Conservation (phyloP, 2,329 filamentous ascomycete species). For the Endothia cerciana region DNA sequence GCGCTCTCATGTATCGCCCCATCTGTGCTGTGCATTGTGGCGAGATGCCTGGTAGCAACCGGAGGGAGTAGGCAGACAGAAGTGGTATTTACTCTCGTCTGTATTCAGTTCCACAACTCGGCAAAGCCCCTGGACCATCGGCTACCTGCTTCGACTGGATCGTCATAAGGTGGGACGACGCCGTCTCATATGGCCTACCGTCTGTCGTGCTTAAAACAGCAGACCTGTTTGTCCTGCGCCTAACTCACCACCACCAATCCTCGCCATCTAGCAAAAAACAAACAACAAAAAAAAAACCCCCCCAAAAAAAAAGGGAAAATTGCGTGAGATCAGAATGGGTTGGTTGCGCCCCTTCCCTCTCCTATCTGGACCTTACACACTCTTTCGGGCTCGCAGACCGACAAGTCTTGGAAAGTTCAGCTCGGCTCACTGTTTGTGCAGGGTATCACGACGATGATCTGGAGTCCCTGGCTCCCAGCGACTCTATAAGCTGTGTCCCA, state of each 20-base stretch:
- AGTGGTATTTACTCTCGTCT: not conserved
- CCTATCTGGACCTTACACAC: not conserved
- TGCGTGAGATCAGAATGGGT: conserved; percentile 2
- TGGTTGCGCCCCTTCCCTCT: not conserved
- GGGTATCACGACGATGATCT: conserved; percentile 10
- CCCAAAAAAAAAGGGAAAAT: too few species aligned
- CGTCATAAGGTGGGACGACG: conserved; percentile 10
- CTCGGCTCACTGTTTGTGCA: not conserved
- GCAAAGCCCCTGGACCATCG: not conserved
- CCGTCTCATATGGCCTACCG: not conserved
- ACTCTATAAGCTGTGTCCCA: conserved; percentile 12
- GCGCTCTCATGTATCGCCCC: not conserved
- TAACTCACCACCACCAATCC: not conserved
- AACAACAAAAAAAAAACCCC: too few species aligned
- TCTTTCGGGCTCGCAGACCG: not conserved
- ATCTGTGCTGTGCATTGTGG: conserved; percentile 5
- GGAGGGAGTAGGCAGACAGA: not conserved
- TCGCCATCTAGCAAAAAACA: not conserved
- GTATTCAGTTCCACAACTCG: not conserved
- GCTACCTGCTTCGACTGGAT: not conserved
- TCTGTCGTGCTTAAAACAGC: not conserved
- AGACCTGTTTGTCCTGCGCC: not conserved
- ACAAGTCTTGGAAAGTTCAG: not conserved
- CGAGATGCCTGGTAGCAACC: not conserved
- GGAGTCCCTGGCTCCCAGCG: conserved; percentile 16